Conservation (phyloP, 75 land plant genomes). For the Selaginella tamariscina region DNA sequence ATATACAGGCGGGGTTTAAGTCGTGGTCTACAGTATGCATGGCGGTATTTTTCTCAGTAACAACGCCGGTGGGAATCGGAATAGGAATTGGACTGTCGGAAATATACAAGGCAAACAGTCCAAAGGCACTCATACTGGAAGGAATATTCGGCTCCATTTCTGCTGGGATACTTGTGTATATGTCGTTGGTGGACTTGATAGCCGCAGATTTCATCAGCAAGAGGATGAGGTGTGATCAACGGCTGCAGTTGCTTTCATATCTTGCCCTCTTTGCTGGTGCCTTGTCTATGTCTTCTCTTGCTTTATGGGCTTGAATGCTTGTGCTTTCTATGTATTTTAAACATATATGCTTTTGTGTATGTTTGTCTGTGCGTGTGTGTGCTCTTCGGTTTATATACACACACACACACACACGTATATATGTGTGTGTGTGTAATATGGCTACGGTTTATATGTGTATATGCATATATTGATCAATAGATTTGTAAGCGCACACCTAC, state of each 20-base stretch:
- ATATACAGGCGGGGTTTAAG: constrained; percentile 49
- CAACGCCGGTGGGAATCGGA: constrained; percentile 58
- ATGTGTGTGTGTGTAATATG: too few relatives aligned
- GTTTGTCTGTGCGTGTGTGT: too few relatives aligned
- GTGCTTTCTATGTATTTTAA: too few relatives aligned
- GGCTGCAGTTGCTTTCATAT: constrained; percentile 54
- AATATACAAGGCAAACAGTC: constrained; percentile 52
- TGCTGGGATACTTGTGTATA: constrained; percentile 78
- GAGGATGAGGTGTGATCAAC: constrained; percentile 58
- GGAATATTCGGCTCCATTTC: constrained; percentile 72
- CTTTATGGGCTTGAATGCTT: constrained; percentile 48
- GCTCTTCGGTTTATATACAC: too few relatives aligned
- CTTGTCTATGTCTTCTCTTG: constrained; percentile 51
- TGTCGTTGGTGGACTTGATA: constrained; percentile 82
- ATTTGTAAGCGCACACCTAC: too few relatives aligned
- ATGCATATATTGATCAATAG: too few relatives aligned
- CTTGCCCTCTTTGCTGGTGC: constrained; percentile 49
- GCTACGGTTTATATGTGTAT: too few relatives aligned
- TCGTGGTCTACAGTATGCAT: constrained; percentile 35
- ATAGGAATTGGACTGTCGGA: constrained; percentile 51
- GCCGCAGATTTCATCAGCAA: constrained; percentile 82
- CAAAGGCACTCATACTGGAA: constrained; percentile 61
- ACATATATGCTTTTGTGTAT: too few relatives aligned
- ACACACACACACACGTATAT: too few relatives aligned
- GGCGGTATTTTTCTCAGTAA: constrained; percentile 70